Evolutionary conservation across 2,329 filamentous ascomycete genomes (phyloP).

Genomic region (Fusarium tjaetaba): DNA sequence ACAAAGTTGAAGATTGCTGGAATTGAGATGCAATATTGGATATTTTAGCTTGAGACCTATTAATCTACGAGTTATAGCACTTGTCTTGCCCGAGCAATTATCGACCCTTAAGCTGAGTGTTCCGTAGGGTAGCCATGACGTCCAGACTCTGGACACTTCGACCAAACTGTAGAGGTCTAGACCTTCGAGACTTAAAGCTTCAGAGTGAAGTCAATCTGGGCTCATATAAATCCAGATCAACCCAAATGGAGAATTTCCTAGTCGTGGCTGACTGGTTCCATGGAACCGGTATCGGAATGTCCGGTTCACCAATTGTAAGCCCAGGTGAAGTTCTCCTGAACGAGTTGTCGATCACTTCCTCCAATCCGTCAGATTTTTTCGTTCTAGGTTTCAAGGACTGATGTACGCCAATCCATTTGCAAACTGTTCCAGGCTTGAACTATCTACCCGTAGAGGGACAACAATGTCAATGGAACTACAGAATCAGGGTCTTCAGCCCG

Average conservation of each 20-base stretch:
- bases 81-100: background rate
- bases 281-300: constrained; percentile 12
- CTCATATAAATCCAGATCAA: background rate
- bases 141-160: background rate
- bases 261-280: background rate
- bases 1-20: background rate
- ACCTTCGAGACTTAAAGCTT: background rate
- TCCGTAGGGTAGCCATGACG: background rate
- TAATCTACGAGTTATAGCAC: background rate
- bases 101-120: rapidly evolving
- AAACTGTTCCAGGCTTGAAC: background rate
- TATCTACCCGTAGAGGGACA: background rate
- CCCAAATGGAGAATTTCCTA: background rate
- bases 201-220: background rate
- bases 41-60: background rate
- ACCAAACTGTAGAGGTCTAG: background rate
- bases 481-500: constrained; percentile 5
- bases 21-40: background rate
- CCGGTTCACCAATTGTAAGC: background rate
- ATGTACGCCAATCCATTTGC: background rate
- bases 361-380: background rate
- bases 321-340: background rate
- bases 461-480: background rate
- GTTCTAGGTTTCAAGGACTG: background rate
- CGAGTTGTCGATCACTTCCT: constrained; percentile 9